These are phyloP conservation scores for Coprinellus micaceus DNA, from an alignment of 768 basidiomycete genomes.

Conservation along the genomic window DNA sequence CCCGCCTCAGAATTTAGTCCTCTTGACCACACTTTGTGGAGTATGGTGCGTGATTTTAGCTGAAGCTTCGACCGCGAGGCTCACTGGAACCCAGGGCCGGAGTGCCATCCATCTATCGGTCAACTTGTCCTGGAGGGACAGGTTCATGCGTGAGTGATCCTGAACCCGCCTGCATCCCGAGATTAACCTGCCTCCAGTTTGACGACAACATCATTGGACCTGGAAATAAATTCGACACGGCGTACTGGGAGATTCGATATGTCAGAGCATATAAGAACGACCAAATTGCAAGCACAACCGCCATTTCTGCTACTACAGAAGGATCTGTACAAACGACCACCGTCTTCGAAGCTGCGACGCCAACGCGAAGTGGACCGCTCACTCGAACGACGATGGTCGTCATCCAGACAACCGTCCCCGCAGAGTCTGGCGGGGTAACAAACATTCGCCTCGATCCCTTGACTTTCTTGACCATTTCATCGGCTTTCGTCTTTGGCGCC, in stretches of 20 bases:
- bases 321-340: background rate
- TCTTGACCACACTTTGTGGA: conserved; percentile 69
- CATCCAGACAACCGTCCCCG: background rate
- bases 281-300: conserved; percentile 12
- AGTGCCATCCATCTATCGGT: conserved; percentile 35
- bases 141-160: conserved; percentile 34
- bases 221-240: conserved; percentile 44
- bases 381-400: background rate
- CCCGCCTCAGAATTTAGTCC: conserved; percentile 59
- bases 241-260: conserved; percentile 59
- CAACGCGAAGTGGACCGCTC: background rate
- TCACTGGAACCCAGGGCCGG: conserved; percentile 35
- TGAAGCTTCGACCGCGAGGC: background rate
- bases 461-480: too few species aligned
- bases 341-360: background rate
- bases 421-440: background rate
- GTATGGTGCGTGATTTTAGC: conserved; percentile 24
- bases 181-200: conserved; percentile 14
- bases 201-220: conserved; percentile 47
- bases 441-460: too few species aligned
- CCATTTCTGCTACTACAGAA: conserved; percentile 1
- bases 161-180: background rate
- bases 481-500: too few species aligned
- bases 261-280: conserved; percentile 52
- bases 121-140: conserved; percentile 38